phyloP scores from a whole-genome alignment of 192 early-diverging fungal genomes.

The Coemansia erecta region DNA sequence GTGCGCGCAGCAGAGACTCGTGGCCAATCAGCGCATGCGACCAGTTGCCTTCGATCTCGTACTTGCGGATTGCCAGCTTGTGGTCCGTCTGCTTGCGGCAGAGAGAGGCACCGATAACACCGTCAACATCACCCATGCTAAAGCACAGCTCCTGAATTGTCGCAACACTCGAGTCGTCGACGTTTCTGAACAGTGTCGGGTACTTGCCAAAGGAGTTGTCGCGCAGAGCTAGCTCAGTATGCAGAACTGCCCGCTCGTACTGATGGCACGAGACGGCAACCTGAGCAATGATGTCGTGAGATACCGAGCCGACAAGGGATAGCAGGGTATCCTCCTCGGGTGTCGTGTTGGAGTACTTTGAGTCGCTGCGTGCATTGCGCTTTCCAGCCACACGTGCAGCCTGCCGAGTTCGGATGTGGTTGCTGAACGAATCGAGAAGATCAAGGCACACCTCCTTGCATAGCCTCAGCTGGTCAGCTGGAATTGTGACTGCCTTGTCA shows the following conservation, averaged over 20 bases:
- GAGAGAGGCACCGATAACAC: conserved; percentile 37
- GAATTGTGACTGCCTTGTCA: conserved; percentile 7
- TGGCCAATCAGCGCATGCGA: conserved; percentile 52
- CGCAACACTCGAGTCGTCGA: conserved; percentile 31
- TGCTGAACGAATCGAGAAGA: conserved; percentile 33
- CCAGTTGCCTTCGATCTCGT: conserved; percentile 54
- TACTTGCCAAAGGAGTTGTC: conserved; percentile 17
- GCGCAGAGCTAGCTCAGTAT: conserved; percentile 35
- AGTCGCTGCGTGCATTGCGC: conserved; percentile 27
- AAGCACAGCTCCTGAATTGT: conserved; percentile 47
- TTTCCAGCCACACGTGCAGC: conserved; percentile 13
- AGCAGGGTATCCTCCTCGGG: conserved; percentile 25
- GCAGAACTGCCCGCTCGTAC: conserved; percentile 40
- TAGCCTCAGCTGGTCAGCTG: conserved; percentile 32
- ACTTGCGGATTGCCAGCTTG: conserved; percentile 30
- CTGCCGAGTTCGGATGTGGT: conserved; percentile 33
- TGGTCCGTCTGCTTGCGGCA: conserved; percentile 34
- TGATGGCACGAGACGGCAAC: conserved; percentile 38
- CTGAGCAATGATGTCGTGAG: conserved; percentile 20
- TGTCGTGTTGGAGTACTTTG: conserved; percentile 14
- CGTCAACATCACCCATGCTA: conserved; percentile 45
- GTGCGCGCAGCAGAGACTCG: conserved; percentile 39
- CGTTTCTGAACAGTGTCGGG: conserved; percentile 34
- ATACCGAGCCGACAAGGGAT: conserved; percentile 13
- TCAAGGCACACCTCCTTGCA: conserved; percentile 39